These are phyloP conservation scores for Pseudodiploospora longispora DNA, from an alignment of 2,329 filamentous ascomycete genomes.

Conservation along the genomic window DNA sequence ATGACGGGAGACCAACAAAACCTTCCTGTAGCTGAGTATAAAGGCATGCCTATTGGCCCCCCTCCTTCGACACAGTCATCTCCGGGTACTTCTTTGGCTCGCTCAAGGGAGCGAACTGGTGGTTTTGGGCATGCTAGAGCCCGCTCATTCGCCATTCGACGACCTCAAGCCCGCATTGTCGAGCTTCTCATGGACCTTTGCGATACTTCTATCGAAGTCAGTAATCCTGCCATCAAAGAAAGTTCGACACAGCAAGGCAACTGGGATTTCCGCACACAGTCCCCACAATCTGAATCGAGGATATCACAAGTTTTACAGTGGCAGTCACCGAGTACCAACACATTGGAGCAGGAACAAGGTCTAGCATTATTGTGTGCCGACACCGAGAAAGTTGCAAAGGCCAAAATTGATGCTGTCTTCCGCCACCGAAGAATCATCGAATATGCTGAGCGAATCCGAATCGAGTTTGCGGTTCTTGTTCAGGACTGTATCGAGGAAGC, in stretches of 20 bases:
- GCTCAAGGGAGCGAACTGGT: constrained; percentile 64
- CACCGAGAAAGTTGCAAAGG: constrained; percentile 73
- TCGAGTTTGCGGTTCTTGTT: constrained; percentile 87
- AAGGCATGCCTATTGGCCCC: constrained; percentile 76
- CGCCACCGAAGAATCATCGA: constrained; percentile 89
- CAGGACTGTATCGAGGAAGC: constrained; percentile 94
- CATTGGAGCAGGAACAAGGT: constrained; percentile 87
- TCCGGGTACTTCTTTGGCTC: constrained; percentile 62
- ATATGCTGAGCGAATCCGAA: constrained; percentile 88
- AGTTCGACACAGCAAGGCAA: constrained; percentile 51
- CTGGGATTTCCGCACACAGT: constrained; percentile 83
- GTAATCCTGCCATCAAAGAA: constrained; percentile 87
- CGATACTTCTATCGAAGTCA: constrained; percentile 92
- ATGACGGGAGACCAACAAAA: constrained; percentile 45
- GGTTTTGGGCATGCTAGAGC: constrained; percentile 73
- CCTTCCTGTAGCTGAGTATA: constrained; percentile 68
- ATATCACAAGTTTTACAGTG: constrained; percentile 93
- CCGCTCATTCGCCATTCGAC: constrained; percentile 82
- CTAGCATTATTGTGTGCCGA: constrained; percentile 81
- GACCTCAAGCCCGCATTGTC: constrained; percentile 86
- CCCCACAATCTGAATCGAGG: constrained; percentile 88
- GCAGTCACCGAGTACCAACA: constrained; percentile 89
- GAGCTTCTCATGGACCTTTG: constrained; percentile 92
- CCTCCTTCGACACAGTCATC: constrained; percentile 63
- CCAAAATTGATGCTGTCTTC: constrained; percentile 88